Conservation (phyloP, 345 rosid genomes). For the Sonneratia caseolaris region DNA sequence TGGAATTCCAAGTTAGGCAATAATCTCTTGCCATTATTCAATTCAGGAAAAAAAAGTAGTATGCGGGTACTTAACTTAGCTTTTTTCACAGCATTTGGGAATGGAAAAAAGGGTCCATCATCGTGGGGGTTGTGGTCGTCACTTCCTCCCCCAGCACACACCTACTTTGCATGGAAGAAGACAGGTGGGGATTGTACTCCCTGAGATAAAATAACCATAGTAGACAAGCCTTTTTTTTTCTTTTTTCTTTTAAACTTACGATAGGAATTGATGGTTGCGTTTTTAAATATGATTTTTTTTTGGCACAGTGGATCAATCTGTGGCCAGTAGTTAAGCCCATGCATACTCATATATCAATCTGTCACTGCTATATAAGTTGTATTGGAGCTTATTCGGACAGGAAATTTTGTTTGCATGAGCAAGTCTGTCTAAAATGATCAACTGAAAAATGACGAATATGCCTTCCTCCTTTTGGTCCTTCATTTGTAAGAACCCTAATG, state of each 20-base stretch:
- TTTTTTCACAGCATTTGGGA: not conserved
- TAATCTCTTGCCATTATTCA: constrained; percentile 5
- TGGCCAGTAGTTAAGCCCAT: constrained; percentile 2
- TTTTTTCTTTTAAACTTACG: not conserved
- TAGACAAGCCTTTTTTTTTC: not conserved
- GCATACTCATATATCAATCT: constrained; percentile 3
- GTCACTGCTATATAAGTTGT: not conserved
- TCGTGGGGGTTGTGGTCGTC: constrained; percentile 1
- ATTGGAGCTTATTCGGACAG: not conserved
- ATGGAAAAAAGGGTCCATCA: not conserved
- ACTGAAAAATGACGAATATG: not conserved
- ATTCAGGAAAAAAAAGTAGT: not conserved
- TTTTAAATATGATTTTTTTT: constrained; percentile 1
- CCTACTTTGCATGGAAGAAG: not conserved
- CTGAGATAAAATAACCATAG: not conserved
- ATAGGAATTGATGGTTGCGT: constrained; percentile 10
- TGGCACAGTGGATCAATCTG: constrained; percentile 1
- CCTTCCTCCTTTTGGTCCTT: not conserved
- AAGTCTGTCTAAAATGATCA: not conserved
- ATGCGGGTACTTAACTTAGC: not conserved
- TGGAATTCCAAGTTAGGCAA: constrained; percentile 3
- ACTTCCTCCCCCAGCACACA: not conserved
- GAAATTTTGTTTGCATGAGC: not conserved
- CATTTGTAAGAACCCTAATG: not conserved
- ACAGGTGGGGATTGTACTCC: not conserved